Evolutionary conservation across 169 alveolate species (phyloP).

Genomic region (Plasmodium fragile): DNA sequence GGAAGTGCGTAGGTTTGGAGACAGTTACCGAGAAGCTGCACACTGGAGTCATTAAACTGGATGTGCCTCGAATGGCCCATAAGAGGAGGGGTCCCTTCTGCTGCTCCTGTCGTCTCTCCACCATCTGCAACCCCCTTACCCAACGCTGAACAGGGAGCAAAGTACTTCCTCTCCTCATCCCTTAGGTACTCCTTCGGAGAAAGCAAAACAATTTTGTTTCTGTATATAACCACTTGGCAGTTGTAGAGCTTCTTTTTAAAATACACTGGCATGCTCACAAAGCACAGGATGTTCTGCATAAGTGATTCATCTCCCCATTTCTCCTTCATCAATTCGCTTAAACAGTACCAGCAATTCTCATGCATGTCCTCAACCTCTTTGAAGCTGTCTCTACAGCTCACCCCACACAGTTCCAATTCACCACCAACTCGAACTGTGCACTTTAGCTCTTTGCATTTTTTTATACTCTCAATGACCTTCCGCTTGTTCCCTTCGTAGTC

Average conservation of each 20-base stretch:
- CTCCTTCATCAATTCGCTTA: slow-evolving; percentile 47
- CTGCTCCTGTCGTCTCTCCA: neutral
- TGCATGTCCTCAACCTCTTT: slow-evolving; percentile 69
- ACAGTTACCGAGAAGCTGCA: neutral
- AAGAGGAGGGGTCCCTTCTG: neutral
- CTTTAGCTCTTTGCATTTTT: slow-evolving; percentile 41
- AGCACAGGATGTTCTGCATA: slow-evolving; percentile 48
- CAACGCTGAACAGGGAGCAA: neutral
- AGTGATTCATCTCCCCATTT: slow-evolving; percentile 5
- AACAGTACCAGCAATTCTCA: slow-evolving; percentile 60
- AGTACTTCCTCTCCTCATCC: slow-evolving; percentile 26
- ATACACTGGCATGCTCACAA: slow-evolving; percentile 76
- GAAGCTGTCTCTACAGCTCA: slow-evolving; percentile 63
- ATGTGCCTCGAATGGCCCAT: neutral
- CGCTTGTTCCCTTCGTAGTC: slow-evolving; percentile 48
- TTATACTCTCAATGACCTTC: slow-evolving; percentile 70
- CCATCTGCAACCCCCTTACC: neutral
- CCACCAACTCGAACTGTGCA: slow-evolving; percentile 68
- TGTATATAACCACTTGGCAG: slow-evolving; percentile 47
- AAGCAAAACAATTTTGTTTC: slow-evolving; percentile 42
- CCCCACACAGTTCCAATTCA: slow-evolving; percentile 70
- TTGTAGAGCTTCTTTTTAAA: slow-evolving; percentile 42
- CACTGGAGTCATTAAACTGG: neutral
- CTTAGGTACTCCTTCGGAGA: slow-evolving; percentile 54
- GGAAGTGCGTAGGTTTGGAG: slow-evolving; percentile 33